These are phyloP conservation scores for Termitomyces titanicus DNA, from an alignment of 768 basidiomycete species.

Conservation along the genomic window DNA sequence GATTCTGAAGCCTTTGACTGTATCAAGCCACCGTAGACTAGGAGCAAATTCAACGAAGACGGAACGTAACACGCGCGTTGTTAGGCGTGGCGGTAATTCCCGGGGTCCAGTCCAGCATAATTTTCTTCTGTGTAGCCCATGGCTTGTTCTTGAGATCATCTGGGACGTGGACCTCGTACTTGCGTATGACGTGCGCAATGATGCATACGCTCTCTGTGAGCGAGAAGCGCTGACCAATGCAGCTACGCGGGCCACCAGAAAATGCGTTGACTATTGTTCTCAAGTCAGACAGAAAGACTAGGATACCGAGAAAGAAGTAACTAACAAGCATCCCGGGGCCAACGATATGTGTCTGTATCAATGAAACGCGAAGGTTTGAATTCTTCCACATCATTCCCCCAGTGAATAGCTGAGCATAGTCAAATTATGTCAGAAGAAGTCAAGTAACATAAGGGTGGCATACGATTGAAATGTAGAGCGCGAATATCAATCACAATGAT, in stretches of 20 bases:
- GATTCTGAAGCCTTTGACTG: background rate
- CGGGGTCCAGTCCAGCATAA: constrained; percentile 33
- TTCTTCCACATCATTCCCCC: constrained; percentile 41
- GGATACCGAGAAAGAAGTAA: background rate
- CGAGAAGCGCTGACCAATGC: constrained; percentile 49
- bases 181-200: constrained; percentile 39
- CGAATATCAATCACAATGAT: constrained; percentile 36
- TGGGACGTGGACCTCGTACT: constrained; percentile 38
- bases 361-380: constrained; percentile 51
- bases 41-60: background rate
- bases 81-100: constrained; percentile 32
- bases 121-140: constrained; percentile 28
- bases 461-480: constrained; percentile 44
- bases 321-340: constrained; percentile 51
- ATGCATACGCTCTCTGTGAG: constrained; percentile 37
- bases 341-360: constrained; percentile 44
- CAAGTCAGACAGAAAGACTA: background rate
- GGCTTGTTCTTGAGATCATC: constrained; percentile 26
- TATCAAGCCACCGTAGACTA: background rate
- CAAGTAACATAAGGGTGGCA: constrained; percentile 8
- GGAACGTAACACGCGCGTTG: constrained; percentile 22
- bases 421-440: background rate
- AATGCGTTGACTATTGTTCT: constrained; percentile 36
- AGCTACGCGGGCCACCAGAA: constrained; percentile 39
- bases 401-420: constrained; percentile 35